A percentile compares a stretch with the other conserved stretches of the same genome.
phyloP scores from a whole-genome alignment of 345 rosid genomes.

The Pugionium cornutum region DNA sequence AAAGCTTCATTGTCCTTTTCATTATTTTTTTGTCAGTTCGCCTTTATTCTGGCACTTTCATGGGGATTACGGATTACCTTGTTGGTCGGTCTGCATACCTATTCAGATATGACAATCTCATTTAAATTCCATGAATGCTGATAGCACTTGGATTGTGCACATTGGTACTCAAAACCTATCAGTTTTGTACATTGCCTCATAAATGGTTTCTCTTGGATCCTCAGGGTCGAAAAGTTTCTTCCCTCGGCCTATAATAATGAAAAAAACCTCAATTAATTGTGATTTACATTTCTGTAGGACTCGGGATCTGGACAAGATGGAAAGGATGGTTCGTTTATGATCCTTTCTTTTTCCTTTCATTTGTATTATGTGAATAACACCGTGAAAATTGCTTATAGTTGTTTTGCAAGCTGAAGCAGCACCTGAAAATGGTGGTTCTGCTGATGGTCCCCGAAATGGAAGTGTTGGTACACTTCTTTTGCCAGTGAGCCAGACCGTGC shows the following conservation, averaged over 20 bases:
- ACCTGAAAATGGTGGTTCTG: constrained; percentile 77
- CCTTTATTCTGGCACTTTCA: neutral
- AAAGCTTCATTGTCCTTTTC: constrained; percentile 18
- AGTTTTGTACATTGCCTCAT: neutral
- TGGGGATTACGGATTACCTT: neutral
- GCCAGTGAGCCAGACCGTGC: constrained; percentile 53
- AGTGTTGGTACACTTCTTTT: constrained; percentile 50
- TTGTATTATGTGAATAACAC: constrained; percentile 16
- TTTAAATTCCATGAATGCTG: neutral
- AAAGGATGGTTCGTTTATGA: constrained; percentile 57
- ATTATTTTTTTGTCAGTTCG: neutral
- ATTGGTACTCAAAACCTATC: neutral
- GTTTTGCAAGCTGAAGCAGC: constrained; percentile 51
- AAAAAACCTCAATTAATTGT: neutral
- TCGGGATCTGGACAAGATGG: constrained; percentile 80
- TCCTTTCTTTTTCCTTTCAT: neutral
- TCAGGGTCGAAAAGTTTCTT: neutral
- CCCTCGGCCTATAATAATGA: neutral
- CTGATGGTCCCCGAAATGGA: constrained; percentile 68
- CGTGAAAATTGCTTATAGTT: constrained; percentile 21
- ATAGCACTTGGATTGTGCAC: constrained; percentile 6
- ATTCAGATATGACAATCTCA: neutral
- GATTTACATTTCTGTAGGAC: constrained; percentile 42
- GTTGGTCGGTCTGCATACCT: neutral
- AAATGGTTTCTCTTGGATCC: neutral